A percentile compares a stretch with the other conserved stretches of the same genome.
Conservation (phyloP, 2,329 filamentous ascomycete genomes). For the Pseudocercospora macadamiae region DNA sequence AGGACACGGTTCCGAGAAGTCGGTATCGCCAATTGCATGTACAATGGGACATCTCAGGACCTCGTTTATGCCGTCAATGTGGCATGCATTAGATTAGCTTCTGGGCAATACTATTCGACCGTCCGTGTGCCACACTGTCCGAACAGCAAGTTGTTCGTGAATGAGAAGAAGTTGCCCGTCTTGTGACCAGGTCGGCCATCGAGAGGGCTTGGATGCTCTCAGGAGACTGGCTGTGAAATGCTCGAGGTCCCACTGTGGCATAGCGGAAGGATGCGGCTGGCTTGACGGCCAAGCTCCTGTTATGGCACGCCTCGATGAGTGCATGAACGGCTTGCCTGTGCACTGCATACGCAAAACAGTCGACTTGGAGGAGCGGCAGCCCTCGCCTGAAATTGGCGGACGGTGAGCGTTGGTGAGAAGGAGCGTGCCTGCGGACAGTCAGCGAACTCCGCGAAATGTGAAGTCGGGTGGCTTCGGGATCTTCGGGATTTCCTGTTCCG, state of each 20-base stretch:
- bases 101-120: not conserved
- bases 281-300: not conserved
- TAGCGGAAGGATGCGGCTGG: conserved; percentile 2
- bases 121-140: not conserved
- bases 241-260: conserved; percentile 1
- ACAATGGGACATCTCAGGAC: too few relatives aligned
- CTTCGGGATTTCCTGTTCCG: too few relatives aligned
- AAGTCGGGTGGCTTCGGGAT: too few relatives aligned
- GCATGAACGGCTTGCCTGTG: not conserved
- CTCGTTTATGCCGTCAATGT: too few relatives aligned
- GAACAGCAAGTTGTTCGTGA: not conserved
- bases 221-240: not conserved
- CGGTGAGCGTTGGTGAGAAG: not conserved
- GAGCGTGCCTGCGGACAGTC: not conserved
- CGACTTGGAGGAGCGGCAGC: not conserved
- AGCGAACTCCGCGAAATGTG: not conserved
- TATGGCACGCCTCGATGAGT: not conserved
- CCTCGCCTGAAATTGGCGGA: not conserved
- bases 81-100: too few relatives aligned
- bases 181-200: not conserved
- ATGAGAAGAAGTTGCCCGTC: not conserved
- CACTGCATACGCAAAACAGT: not conserved
- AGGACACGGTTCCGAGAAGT: not conserved
- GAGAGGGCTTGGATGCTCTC: not conserved
- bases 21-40: not conserved